Evolutionary conservation across 169 alveolate genomes (phyloP), one percentile per base, ranked within the genome.

Genomic region (Cryptosporidium xiaoi): DNA sequence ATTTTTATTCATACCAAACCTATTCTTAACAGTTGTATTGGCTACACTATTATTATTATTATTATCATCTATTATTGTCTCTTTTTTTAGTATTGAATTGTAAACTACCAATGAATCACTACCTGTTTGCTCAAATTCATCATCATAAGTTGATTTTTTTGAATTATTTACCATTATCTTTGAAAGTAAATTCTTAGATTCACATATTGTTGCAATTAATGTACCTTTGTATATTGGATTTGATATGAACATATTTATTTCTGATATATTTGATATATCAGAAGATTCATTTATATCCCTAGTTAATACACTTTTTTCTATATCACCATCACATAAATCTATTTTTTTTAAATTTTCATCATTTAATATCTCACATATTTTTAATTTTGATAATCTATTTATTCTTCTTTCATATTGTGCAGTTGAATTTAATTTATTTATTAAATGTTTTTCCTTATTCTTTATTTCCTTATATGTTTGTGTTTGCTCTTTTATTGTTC

Each of bases 71-170:
- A 51, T 53, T 4, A 69, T 31, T 2, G 83, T 69, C 24, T 53
- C 65, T 18, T 69, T 56, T 64, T 69, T 69, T 3, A 69, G n/a
- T 53, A 77, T 29, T 44, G 87, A 34, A 62, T 77, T 62, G 36
- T 77, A 62, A 10, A 77, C 56, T 27, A 77, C 66, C 1, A 27
- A 20, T 34, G 87, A 77, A 60, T 56, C 71, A 29, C 50, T 62
- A 7, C 71, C 87, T 36, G 56, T 44, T 18, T 77, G 87, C 16
- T 77, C 71, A 60, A 60, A 40, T 60, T 77, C 87, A 77, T 77
- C 71, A 18, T 62, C 87, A 60, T n/a, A 77, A 1, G 77, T 60
- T 44, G 65, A 51, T 15, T 62, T 77, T 60, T 33, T 56, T 40
- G 71, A 60, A 77, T 16, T 77, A 24, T 62, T 7, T 56, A 60